phyloP scores from a whole-genome alignment of 345 rosid genomes.

The Citrus maxima region DNA sequence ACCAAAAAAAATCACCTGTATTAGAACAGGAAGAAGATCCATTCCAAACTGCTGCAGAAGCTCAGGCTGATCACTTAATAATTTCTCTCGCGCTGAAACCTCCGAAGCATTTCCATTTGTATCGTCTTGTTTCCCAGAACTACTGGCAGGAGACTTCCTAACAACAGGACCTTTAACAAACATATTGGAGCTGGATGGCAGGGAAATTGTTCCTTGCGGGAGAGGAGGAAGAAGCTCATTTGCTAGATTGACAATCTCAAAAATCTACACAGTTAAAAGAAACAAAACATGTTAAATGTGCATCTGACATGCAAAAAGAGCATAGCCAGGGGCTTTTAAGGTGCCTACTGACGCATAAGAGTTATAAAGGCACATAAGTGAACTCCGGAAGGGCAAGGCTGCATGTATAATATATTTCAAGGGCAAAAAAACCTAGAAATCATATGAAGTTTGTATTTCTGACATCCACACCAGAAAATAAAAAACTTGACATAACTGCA shows the following conservation, averaged over 20 bases:
- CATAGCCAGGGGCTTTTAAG: neutral
- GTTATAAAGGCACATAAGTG: neutral
- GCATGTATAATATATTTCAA: neutral
- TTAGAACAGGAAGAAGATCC: slow-evolving; percentile 94
- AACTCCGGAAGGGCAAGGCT: neutral
- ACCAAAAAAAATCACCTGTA: slow-evolving; percentile 57
- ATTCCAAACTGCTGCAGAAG: slow-evolving; percentile 92
- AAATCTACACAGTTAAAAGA: slow-evolving; percentile 47
- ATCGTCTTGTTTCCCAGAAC: slow-evolving; percentile 69
- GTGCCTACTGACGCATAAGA: neutral
- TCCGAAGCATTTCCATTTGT: slow-evolving; percentile 45
- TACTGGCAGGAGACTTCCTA: slow-evolving; percentile 63
- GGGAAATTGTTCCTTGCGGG: slow-evolving; percentile 88
- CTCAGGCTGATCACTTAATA: slow-evolving; percentile 86
- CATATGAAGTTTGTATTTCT: neutral
- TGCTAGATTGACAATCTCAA: slow-evolving; percentile 97
- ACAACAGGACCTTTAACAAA: slow-evolving; percentile 69
- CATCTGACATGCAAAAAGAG: neutral
- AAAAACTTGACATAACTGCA: neutral
- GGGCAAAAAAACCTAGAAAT: neutral
- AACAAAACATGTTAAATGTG: neutral
- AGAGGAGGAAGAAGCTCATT: slow-evolving; percentile 98
- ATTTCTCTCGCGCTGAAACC: slow-evolving; percentile 78
- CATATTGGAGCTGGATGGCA: slow-evolving; percentile 69
- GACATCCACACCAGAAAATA: neutral